Evolutionary conservation across 768 basidiomycete genomes (phyloP).

Genomic region (Pleurotus platypus): DNA sequence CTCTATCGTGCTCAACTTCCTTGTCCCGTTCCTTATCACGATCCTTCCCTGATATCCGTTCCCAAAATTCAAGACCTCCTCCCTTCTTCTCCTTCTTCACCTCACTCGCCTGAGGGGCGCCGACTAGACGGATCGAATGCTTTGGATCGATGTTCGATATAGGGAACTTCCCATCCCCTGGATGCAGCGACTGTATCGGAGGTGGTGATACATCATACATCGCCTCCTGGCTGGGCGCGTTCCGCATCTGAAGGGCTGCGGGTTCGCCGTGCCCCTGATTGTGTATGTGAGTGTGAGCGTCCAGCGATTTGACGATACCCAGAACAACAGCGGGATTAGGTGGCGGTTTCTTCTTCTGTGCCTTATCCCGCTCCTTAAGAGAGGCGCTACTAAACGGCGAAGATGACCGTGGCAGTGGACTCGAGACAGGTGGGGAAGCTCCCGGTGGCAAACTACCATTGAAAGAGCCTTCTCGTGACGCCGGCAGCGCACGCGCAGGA

Average conservation of each 20-base stretch:
- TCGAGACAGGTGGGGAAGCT: constrained; percentile 36
- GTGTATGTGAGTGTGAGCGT: constrained; percentile 40
- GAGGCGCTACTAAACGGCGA: constrained; percentile 42
- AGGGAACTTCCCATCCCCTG: neutral
- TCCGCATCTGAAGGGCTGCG: neutral
- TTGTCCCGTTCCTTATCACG: constrained; percentile 33
- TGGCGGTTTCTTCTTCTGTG: constrained; percentile 24
- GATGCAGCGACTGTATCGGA: neutral
- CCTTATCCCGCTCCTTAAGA: constrained; percentile 20
- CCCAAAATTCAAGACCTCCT: constrained; percentile 40
- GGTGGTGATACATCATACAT: neutral
- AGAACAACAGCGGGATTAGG: constrained; percentile 32
- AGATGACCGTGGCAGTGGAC: constrained; percentile 36
- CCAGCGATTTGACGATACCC: constrained; percentile 59
- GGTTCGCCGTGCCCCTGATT: constrained; percentile 17
- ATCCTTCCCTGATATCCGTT: constrained; percentile 25
- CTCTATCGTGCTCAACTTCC: constrained; percentile 30
- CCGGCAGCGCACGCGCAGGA: constrained; percentile 23
- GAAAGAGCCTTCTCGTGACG: constrained; percentile 51
- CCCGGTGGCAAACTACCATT: constrained; percentile 39
- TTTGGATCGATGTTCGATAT: neutral
- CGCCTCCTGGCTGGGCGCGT: constrained; percentile 5
- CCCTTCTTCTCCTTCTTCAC: constrained; percentile 51
- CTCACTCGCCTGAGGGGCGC: constrained; percentile 9
- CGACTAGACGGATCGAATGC: constrained; percentile 8